phyloP scores from a whole-genome alignment of 768 basidiomycete species.

The Infundibulicybe gibba region DNA sequence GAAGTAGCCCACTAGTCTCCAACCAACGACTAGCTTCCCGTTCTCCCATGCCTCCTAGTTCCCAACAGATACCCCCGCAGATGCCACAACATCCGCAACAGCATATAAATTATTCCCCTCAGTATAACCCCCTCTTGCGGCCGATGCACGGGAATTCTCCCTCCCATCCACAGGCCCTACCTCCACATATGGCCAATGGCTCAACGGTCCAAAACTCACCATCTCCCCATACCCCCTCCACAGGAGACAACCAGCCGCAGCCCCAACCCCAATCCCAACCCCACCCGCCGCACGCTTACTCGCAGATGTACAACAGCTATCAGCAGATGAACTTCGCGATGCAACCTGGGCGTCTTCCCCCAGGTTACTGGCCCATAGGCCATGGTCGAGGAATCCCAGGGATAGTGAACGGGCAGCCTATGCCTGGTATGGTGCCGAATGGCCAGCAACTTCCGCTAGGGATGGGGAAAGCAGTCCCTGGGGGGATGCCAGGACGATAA shows the following conservation, averaged over 20 bases:
- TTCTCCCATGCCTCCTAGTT: constrained; percentile 24
- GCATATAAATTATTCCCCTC: constrained; percentile 2
- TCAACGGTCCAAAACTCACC: constrained; percentile 2
- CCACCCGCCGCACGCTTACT: constrained; percentile 2
- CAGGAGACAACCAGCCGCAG: constrained; percentile 13
- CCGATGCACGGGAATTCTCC: too few relatives aligned
- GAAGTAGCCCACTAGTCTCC: constrained; percentile 32
- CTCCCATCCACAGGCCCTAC: constrained; percentile 4
- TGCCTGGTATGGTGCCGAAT: neutral
- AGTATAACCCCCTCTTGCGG: constrained; percentile 1
- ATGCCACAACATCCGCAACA: constrained; percentile 14
- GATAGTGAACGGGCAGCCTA: constrained; percentile 7
- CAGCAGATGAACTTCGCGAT: constrained; percentile 1
- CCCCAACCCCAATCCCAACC: constrained; percentile 10
- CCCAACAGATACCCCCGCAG: constrained; percentile 19
- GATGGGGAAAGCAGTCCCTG: neutral
- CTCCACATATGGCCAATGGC: neutral
- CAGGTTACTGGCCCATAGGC: constrained; percentile 6
- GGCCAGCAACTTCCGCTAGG: neutral
- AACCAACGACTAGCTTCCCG: constrained; percentile 25
- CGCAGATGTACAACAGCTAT: constrained; percentile 4
- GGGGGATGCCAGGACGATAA: neutral
- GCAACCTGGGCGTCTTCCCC: neutral
- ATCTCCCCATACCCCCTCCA: constrained; percentile 3
- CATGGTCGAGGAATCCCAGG: constrained; percentile 6